phyloP scores from a whole-genome alignment of 2,329 filamentous ascomycete species.

The Epichloe amarillans region DNA sequence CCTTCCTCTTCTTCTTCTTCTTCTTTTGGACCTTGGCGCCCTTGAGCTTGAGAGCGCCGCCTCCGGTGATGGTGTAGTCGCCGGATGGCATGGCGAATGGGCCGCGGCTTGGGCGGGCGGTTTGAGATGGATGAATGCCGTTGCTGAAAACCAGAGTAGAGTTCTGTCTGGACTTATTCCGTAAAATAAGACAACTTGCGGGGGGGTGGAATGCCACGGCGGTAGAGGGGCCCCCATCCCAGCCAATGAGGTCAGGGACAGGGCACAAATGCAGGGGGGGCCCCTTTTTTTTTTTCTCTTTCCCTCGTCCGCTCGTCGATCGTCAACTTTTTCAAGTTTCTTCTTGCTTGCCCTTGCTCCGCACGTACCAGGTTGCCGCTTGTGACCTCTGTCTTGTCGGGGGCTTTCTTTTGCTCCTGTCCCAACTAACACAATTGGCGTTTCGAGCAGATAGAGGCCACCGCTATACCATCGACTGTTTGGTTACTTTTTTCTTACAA shows the following conservation, averaged over 20 bases:
- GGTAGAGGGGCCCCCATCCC: not conserved
- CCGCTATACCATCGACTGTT: not conserved
- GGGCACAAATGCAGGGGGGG: not conserved
- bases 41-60: constrained; percentile 76
- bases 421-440: not conserved
- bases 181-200: too few relatives aligned
- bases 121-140: not conserved
- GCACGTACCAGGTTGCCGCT: not conserved
- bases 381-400: not conserved
- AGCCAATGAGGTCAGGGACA: not conserved
- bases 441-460: not conserved
- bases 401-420: not conserved
- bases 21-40: constrained; percentile 56
- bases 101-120: not conserved
- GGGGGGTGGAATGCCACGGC: too few relatives aligned
- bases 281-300: not conserved
- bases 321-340: not conserved
- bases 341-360: not conserved
- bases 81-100: constrained; percentile 49
- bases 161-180: too few relatives aligned
- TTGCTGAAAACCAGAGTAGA: not conserved
- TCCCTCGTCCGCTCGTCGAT: not conserved
- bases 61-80: constrained; percentile 54
- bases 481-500: not conserved
- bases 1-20: constrained; percentile 45